Evolutionary conservation across 306 rosid species (phyloP).

Genomic region (Prosopis cineraria): DNA sequence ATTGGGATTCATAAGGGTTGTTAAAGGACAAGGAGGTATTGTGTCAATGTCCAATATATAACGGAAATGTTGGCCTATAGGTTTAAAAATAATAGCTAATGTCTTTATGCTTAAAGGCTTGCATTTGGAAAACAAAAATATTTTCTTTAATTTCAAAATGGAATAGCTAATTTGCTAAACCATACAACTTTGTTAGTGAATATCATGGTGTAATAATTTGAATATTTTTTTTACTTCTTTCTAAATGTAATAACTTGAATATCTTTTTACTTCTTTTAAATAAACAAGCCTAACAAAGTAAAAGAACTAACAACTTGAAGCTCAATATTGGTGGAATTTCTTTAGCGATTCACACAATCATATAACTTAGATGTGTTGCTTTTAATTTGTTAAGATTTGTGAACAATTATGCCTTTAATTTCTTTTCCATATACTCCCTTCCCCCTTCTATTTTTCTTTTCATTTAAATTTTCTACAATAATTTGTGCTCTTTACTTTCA

Average conservation of each 20-base stretch:
- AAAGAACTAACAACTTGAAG: no score
- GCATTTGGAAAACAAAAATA: background rate
- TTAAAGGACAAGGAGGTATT: conserved; percentile 83
- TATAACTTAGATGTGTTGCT: conserved; percentile 9
- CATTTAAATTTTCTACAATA: conserved; percentile 14
- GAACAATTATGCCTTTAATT: background rate
- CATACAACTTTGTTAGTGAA: background rate
- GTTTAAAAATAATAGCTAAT: conserved; percentile 88
- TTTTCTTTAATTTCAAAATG: background rate
- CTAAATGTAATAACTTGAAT: no score
- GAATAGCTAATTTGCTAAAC: background rate
- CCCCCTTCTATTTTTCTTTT: background rate
- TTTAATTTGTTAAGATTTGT: conserved; percentile 1
- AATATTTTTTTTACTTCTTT: no score
- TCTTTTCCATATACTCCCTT: background rate
- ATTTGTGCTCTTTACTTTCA: conserved; percentile 31
- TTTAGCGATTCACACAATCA: background rate
- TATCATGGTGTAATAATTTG: background rate
- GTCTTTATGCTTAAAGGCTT: background rate
- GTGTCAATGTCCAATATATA: conserved; percentile 82
- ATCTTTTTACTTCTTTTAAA: no score
- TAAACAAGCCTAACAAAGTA: no score
- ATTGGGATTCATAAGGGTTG: conserved; percentile 85
- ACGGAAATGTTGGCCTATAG: conserved; percentile 95
- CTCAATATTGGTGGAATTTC: no score